Percentiles rank a stretch among this genome's conserved stretches.
These are phyloP conservation scores for Plasmodium knowlesi DNA, from an alignment of 169 alveolate species.

Conservation along the genomic window DNA sequence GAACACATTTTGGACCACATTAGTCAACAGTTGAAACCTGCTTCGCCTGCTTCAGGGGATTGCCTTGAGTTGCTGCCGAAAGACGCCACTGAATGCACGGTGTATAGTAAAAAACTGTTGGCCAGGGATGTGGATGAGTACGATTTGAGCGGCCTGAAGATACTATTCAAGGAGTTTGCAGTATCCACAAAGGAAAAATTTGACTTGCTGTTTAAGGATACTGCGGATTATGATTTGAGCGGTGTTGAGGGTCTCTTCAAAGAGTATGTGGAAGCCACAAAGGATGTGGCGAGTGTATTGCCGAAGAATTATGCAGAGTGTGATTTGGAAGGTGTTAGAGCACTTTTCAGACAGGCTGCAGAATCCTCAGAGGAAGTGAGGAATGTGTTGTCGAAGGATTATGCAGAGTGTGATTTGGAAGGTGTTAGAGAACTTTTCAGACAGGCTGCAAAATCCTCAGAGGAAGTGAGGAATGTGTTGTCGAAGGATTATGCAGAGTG, in stretches of 20 bases:
- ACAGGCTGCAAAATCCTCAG: not conserved
- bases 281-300: not conserved
- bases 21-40: not conserved
- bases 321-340: not conserved
- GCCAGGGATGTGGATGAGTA: not conserved
- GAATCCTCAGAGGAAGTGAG: not conserved
- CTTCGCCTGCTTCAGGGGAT: not conserved
- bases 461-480: not conserved
- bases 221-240: not conserved
- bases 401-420: not conserved
- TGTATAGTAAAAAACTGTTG: not conserved
- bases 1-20: not conserved
- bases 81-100: not conserved
- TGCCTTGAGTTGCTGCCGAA: not conserved
- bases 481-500: not conserved
- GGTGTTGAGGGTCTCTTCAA: not conserved
- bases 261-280: not conserved
- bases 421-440: not conserved
- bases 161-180: not conserved
- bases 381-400: not conserved
- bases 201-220: not conserved
- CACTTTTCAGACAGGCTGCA: not conserved
- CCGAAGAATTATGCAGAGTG: not conserved
- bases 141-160: not conserved
- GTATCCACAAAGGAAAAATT: not conserved